These are phyloP conservation scores for Sungouiozyma ichnusensis DNA, from an alignment of 805 yeast genomes.

Conservation along the genomic window DNA sequence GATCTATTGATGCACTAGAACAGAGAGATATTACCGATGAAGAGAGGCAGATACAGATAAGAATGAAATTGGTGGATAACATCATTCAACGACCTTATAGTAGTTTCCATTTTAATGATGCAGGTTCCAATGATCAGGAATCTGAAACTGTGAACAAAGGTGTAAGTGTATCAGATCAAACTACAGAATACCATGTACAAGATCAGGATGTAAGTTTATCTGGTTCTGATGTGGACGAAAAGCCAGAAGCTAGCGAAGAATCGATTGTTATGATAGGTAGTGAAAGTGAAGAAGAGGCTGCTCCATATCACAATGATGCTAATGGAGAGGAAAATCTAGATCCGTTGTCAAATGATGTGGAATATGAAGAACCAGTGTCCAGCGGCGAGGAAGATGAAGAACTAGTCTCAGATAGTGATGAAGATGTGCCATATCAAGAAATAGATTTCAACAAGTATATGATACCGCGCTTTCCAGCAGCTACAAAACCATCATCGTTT, in stretches of 20 bases:
- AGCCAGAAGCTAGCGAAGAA: neutral
- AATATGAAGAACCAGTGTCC: neutral
- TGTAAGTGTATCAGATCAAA: neutral
- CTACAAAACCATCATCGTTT: neutral
- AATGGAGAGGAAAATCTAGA: neutral
- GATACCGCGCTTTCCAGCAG: neutral
- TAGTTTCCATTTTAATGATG: neutral
- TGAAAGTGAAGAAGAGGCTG: neutral
- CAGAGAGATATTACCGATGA: neutral
- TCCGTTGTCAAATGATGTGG: too few relatives aligned
- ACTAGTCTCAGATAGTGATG: neutral
- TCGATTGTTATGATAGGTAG: neutral
- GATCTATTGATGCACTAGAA: constrained; percentile 1
- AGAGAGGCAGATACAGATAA: neutral
- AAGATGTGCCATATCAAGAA: neutral
- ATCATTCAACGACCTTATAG: neutral
- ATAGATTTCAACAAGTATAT: neutral
- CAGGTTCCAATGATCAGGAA: too few relatives aligned
- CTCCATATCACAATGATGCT: neutral
- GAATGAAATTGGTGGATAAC: neutral
- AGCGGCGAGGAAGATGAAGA: neutral
- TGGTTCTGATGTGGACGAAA: neutral
- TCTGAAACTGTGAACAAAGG: neutral
- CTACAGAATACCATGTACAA: neutral
- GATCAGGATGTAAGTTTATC: neutral